Percentiles rank a stretch among this genome's conserved stretches.
These are phyloP conservation scores for Oldenlandia corymbosa DNA, from an alignment of 257 asterid genomes.

Conservation along the genomic window DNA sequence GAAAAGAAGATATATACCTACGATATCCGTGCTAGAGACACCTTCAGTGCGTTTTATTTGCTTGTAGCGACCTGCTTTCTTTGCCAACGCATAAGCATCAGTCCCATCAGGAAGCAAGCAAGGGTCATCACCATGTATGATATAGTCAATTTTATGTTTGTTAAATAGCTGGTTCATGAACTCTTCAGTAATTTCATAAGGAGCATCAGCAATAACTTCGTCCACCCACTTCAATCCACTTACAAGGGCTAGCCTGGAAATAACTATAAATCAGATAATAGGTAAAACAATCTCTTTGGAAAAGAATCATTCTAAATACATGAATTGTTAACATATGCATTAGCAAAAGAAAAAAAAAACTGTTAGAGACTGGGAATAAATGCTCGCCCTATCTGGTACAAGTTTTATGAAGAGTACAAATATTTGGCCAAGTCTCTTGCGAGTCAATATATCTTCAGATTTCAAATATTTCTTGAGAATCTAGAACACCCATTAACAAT, in stretches of 20 bases:
- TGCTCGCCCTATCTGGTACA: neutral
- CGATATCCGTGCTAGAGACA: slow-evolving; percentile 96
- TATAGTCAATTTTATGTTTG: slow-evolving; percentile 79
- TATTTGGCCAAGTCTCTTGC: neutral
- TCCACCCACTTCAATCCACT: slow-evolving; percentile 97
- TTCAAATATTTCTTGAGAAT: neutral
- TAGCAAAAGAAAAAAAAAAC: slow-evolving; percentile 7
- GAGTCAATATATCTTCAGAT: neutral
- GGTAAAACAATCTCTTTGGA: slow-evolving; percentile 13
- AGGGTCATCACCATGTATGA: slow-evolving; percentile 95
- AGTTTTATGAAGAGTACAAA: neutral
- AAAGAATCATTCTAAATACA: neutral
- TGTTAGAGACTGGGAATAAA: neutral
- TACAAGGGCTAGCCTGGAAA: slow-evolving; percentile 77
- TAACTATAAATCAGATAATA: slow-evolving; percentile 23
- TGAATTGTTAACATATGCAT: neutral
- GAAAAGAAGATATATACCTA: slow-evolving; percentile 61
- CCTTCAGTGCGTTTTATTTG: slow-evolving; percentile 98
- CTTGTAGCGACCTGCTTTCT: slow-evolving; percentile 91
- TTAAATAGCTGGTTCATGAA: slow-evolving; percentile 81
- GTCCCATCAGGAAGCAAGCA: slow-evolving; percentile 95
- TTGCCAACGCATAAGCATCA: slow-evolving; percentile 93
- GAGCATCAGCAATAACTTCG: slow-evolving; percentile 88
- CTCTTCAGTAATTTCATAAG: slow-evolving; percentile 84
- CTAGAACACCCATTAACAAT: neutral